A percentile compares a stretch with the other conserved stretches of the same genome.
Evolutionary conservation across 2,329 filamentous ascomycete species (phyloP).

Genomic region (Talaromyces sp.): DNA sequence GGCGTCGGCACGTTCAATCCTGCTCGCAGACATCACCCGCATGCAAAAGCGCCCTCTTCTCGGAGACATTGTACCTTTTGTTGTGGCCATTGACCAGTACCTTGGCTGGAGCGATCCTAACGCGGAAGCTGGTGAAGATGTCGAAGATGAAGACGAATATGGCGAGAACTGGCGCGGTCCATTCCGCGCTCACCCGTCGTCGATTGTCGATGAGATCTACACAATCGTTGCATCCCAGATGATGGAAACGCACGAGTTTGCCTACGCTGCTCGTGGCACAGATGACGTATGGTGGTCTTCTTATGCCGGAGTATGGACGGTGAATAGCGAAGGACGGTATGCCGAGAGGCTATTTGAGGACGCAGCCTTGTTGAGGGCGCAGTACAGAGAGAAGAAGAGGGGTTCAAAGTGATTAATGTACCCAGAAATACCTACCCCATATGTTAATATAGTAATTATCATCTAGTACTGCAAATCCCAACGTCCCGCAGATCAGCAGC

Average conservation of each 20-base stretch:
- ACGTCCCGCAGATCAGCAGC: background rate
- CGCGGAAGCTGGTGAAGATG: background rate
- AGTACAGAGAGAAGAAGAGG: conserved; percentile 5
- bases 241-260: conserved; percentile 6
- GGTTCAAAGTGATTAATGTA: background rate
- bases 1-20: background rate
- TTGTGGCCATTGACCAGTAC: conserved; percentile 2
- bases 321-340: conserved; percentile 3
- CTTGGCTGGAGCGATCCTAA: background rate
- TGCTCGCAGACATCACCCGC: background rate
- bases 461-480: background rate
- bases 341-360: conserved; percentile 1
- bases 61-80: conserved; percentile 4
- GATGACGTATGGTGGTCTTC: conserved; percentile 5
- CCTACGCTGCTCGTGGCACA: conserved; percentile 2
- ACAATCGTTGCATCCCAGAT: background rate
- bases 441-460: background rate
- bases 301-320: conserved; percentile 3
- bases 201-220: conserved; percentile 4
- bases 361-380: conserved; percentile 2
- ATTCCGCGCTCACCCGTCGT: conserved; percentile 1
- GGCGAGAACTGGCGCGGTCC: background rate
- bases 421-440: background rate
- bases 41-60: conserved; percentile 1
- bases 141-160: background rate